These are phyloP conservation scores for Oryza meyeriana DNA, from an alignment of 176 grass and related monocot genomes.

Conservation along the genomic window DNA sequence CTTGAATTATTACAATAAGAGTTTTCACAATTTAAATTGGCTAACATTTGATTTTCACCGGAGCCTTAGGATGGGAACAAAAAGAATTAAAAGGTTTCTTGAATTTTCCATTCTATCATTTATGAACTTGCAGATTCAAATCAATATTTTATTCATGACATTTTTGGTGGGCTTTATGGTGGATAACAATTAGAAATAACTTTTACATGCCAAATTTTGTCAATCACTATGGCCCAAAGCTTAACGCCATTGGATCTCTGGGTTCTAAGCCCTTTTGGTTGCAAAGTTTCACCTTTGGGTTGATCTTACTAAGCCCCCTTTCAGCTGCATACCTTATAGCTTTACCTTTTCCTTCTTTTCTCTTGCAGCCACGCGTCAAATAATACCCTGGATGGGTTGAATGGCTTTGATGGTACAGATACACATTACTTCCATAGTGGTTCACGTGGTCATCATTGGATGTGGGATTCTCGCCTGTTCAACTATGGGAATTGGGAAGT, in stretches of 20 bases:
- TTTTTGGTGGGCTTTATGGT: neutral
- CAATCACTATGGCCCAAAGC: neutral
- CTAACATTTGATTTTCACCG: neutral
- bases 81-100: neutral
- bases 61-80: neutral
- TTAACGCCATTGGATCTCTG: neutral
- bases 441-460: constrained; percentile 79
- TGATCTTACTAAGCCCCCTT: constrained; percentile 22
- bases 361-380: constrained; percentile 74
- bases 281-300: neutral
- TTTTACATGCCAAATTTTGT: neutral
- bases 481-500: constrained; percentile 94
- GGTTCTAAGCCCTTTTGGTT: constrained; percentile 4
- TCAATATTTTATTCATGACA: neutral
- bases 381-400: constrained; percentile 83
- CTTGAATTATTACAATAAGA: neutral
- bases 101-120: neutral
- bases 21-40: neutral
- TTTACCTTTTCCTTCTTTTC: constrained; percentile 18
- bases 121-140: neutral
- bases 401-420: constrained; percentile 91
- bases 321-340: neutral
- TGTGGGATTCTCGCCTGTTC: constrained; percentile 95
- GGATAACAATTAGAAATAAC: neutral
- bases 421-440: constrained; percentile 88